Percentiles rank a stretch among this genome's conserved stretches.
Evolutionary conservation across 345 rosid genomes (phyloP).

Genomic region (Aquilaria sinensis): DNA sequence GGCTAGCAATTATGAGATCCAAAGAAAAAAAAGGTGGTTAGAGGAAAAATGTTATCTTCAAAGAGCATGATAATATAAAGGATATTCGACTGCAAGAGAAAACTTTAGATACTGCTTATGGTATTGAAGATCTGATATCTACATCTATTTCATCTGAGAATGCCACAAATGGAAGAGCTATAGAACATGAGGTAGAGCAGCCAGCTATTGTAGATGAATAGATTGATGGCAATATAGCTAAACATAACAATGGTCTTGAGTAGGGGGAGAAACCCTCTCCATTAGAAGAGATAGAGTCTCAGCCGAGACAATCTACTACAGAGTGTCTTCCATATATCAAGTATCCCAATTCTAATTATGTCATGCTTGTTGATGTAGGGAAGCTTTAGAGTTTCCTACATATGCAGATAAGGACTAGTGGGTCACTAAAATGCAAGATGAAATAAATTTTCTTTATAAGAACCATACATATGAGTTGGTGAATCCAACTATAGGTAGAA

Average conservation of each 20-base stretch:
- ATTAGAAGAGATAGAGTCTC: not conserved
- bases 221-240: not conserved
- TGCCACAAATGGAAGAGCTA: not conserved
- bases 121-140: too few species aligned
- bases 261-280: not conserved
- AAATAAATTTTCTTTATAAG: not conserved
- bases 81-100: too few species aligned
- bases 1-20: not conserved
- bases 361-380: too few species aligned
- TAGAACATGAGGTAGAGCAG: not conserved
- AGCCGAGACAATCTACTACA: not conserved
- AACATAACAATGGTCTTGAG: not conserved
- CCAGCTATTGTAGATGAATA: not conserved
- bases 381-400: too few species aligned
- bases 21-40: not conserved
- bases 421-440: not conserved
- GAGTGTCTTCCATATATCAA: not conserved
- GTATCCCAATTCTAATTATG: not conserved
- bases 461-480: not conserved
- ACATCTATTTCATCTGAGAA: too few species aligned
- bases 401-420: not conserved
- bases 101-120: too few species aligned
- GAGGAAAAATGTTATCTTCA: not conserved
- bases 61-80: not conserved
- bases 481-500: not conserved